phyloP scores from a whole-genome alignment of 345 rosid genomes.

The Salix suchowensis region DNA sequence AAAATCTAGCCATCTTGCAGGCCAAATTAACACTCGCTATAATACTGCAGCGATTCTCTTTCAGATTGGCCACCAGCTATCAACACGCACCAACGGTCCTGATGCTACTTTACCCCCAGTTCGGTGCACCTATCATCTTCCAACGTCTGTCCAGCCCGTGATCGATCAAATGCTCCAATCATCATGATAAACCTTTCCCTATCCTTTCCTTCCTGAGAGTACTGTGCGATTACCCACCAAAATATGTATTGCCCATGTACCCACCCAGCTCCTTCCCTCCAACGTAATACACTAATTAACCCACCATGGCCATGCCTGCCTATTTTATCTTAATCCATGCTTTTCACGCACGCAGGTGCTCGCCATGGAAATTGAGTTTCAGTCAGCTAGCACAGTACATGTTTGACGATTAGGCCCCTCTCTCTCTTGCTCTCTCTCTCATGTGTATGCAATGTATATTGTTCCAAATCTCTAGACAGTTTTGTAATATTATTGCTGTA shows the following conservation, averaged over 20 bases:
- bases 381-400: neutral
- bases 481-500: slow-evolving; percentile 21
- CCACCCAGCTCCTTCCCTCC: neutral
- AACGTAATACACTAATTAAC: neutral
- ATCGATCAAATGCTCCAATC: slow-evolving; percentile 11
- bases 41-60: slow-evolving; percentile 35
- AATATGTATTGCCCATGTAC: no score
- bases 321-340: slow-evolving; percentile 1
- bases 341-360: neutral
- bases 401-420: slow-evolving; percentile 24
- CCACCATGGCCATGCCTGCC: slow-evolving; percentile 8
- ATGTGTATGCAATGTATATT: slow-evolving; percentile 40
- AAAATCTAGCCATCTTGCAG: slow-evolving; percentile 55
- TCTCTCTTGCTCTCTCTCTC: neutral
- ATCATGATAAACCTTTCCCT: neutral
- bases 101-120: slow-evolving; percentile 45
- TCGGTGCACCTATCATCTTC: slow-evolving; percentile 61
- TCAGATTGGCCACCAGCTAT: slow-evolving; percentile 42
- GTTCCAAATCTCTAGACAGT: slow-evolving; percentile 28
- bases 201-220: slow-evolving; percentile 6
- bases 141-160: slow-evolving; percentile 20
- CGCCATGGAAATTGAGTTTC: slow-evolving; percentile 16
- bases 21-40: slow-evolving; percentile 43
- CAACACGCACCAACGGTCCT: slow-evolving; percentile 50
- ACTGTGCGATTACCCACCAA: neutral